Base-by-base conservation (phyloP, 768 basidiomycete genomes). In the Omphalotus guepiniiformis region DNA sequence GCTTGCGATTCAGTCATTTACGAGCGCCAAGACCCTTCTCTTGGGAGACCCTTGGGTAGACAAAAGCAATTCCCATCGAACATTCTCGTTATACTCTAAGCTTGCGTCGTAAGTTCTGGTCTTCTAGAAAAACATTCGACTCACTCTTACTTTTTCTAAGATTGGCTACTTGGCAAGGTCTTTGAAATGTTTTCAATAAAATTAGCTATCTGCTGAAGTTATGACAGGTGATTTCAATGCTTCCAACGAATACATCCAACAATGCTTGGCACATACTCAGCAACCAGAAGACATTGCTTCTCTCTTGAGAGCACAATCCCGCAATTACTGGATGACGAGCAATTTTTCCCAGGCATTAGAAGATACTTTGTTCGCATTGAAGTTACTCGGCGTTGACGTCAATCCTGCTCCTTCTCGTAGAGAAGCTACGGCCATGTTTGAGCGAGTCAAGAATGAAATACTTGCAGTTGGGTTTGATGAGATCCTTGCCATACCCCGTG, bases 391-490 rank as follows among this genome's bases (percentile, higher is more conserved):
- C 1, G 73, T 87, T 6, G 80, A 82, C 22, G 63, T 87, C 29
- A 74, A 79, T 53, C 57, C 75, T 0, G 56, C 73, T 0, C 82
- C 82, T 1, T 74, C 75, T 2, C 62, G 70, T 22, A 65, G 71
- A 40, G 77, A 82, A 49, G 80, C 78, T 11, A 79, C 84, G 56
- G 51, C 60, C n/a, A 75, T 83, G 73, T 86, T 86, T 54, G 81
- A 85, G 48, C 71, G 77, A 55, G 79, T 86, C 47, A 83, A 82
- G 59, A 81, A 82, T 52, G 80, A 84, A 57, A 83, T 88, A 37
- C 63, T 86, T 38, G 79, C 80, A 0, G 74, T 83, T 21, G 84
- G 84, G 1, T 83, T 83, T 52, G 83, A 83, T 21, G 76, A 82
- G 47, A 83, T 88, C 51, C 65, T 86, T 8, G 58, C 68, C 22